phyloP scores from a whole-genome alignment of 306 rosid genomes.

The Pyrus communis region DNA sequence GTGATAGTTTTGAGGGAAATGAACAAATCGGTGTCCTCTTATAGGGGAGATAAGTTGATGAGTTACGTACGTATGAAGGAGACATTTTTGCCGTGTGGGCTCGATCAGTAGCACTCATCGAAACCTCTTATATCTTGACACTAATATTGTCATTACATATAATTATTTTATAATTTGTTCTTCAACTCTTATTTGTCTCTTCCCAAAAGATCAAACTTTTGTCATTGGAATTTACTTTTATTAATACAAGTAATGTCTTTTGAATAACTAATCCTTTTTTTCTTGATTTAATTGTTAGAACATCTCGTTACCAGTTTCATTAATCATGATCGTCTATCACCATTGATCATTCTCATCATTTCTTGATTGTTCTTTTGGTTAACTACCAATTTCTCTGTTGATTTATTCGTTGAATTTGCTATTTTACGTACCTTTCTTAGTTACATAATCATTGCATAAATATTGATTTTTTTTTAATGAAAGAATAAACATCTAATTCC shows the following conservation, averaged over 20 bases:
- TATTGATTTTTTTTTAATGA: neutral
- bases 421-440: neutral
- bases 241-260: neutral
- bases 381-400: neutral
- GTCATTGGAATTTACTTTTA: neutral
- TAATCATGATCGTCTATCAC: too few species aligned
- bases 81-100: conserved; percentile 4
- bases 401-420: neutral
- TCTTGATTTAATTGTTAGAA: neutral
- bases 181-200: neutral
- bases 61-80: conserved; percentile 21
- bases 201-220: neutral
- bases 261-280: neutral
- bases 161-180: neutral
- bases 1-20: conserved; percentile 5
- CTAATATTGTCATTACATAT: neutral
- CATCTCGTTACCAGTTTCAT: neutral
- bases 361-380: neutral
- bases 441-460: neutral
- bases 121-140: neutral
- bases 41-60: conserved; percentile 7
- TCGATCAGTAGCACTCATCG: neutral
- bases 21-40: conserved; percentile 5
- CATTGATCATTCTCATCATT: too few species aligned
- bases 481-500: too few species aligned